These are phyloP conservation scores for Groenewaldozyma sp. DNA, from an alignment of 1,139 yeast genomes.

Conservation along the genomic window DNA sequence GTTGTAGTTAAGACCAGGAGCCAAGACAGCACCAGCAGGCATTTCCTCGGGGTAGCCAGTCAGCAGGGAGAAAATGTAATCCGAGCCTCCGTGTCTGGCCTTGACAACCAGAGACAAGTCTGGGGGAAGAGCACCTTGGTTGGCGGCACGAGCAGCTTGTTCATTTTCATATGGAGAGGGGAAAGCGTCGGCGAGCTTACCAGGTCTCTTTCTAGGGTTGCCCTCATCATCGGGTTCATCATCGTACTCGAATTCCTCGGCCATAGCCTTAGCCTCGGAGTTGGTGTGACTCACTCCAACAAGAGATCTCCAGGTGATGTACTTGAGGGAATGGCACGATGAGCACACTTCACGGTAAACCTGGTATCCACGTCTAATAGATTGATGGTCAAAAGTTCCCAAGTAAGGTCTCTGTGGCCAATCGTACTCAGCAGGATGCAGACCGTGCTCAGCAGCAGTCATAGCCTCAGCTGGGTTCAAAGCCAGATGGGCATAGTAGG, in stretches of 20 bases:
- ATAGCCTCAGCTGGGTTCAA: constrained; percentile 65
- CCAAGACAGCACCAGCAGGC: constrained; percentile 92
- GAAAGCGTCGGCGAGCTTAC: constrained; percentile 91
- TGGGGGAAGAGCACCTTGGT: constrained; percentile 98
- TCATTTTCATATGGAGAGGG: constrained; percentile 96
- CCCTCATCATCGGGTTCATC: constrained; percentile 99
- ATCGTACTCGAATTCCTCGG: constrained; percentile 95
- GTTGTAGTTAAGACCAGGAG: constrained; percentile 94
- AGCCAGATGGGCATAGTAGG: constrained; percentile 26
- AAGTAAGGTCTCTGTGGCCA: constrained; percentile 93
- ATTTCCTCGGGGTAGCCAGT: constrained; percentile 99
- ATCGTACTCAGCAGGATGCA: constrained; percentile 85
- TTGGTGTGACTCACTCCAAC: constrained; percentile 96
- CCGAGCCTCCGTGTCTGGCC: constrained; percentile 98
- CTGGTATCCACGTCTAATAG: constrained; percentile 98
- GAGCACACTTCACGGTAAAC: constrained; percentile 99
- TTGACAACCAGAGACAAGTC: constrained; percentile 94
- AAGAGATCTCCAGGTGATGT: constrained; percentile 97
- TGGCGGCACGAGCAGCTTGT: constrained; percentile 99
- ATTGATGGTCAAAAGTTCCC: constrained; percentile 88
- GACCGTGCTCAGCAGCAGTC: constrained; percentile 99
- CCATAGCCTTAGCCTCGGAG: constrained; percentile 84
- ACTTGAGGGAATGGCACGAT: constrained; percentile 93
- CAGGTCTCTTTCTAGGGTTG: constrained; percentile 95
- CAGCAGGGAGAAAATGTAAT: constrained; percentile 86